Evolutionary conservation across 176 grass and related monocot genomes (phyloP).

Genomic region (Aegilops umbellulata): DNA sequence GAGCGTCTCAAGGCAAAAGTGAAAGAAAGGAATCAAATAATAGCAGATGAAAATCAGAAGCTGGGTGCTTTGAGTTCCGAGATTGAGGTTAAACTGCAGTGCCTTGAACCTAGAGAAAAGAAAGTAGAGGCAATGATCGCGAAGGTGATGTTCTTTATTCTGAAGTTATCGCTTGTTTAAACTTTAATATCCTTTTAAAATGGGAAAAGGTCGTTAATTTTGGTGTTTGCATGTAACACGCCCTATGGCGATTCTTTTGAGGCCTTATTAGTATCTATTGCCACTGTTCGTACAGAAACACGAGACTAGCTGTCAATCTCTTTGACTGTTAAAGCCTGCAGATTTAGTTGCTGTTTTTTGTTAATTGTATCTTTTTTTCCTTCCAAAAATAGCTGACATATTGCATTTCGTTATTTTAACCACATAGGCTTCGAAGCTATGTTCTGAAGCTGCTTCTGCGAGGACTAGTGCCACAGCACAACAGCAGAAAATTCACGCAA

Average conservation of each 20-base stretch:
- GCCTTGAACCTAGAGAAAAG: conserved; percentile 43
- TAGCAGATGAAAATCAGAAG: conserved; percentile 47
- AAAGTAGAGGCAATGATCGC: conserved; percentile 39
- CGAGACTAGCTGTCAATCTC: neutral
- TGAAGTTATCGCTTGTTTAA: conserved; percentile 2
- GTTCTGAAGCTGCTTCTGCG: too few species aligned
- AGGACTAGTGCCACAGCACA: too few species aligned
- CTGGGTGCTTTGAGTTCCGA: conserved; percentile 50
- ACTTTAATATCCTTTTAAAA: neutral
- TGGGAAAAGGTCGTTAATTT: neutral
- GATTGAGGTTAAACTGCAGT: conserved; percentile 55
- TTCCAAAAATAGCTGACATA: too few species aligned
- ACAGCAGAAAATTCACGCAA: too few species aligned
- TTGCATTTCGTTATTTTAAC: too few species aligned
- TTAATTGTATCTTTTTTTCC: neutral
- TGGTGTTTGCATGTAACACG: neutral
- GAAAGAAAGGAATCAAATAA: conserved; percentile 52
- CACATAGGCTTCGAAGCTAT: too few species aligned
- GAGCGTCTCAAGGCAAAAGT: conserved; percentile 44
- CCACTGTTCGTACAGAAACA: neutral
- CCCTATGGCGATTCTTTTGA: neutral
- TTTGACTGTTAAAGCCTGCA: neutral
- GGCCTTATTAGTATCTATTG: neutral
- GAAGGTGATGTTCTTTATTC: conserved; percentile 42
- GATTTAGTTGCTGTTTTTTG: neutral